phyloP scores from a whole-genome alignment of 2,329 filamentous ascomycete genomes.

The Nothophaeocryptopus gaeumannii region DNA sequence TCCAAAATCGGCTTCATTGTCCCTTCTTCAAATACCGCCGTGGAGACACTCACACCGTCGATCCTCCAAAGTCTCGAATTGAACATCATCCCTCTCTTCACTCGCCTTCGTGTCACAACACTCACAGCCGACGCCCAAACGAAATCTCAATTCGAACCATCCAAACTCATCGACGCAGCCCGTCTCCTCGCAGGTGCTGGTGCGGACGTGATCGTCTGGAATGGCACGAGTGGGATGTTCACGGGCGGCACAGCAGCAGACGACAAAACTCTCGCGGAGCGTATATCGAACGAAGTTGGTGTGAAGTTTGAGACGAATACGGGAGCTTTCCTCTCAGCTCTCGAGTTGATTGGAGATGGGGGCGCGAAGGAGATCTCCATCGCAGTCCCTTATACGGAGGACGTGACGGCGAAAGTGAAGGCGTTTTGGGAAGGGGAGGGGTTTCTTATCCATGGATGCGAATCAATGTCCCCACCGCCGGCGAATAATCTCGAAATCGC shows the following conservation, averaged over 20 bases:
- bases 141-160: conserved; percentile 35
- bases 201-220: conserved; percentile 34
- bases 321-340: conserved; percentile 22
- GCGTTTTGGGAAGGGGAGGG: conserved; percentile 19
- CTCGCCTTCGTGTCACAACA: conserved; percentile 42
- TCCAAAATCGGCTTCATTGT: conserved; percentile 42
- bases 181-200: conserved; percentile 33
- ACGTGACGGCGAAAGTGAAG: conserved; percentile 16
- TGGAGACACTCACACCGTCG: conserved; percentile 43
- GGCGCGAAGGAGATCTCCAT: conserved; percentile 17
- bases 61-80: conserved; percentile 38
- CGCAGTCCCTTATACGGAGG: conserved; percentile 22
- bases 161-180: conserved; percentile 30
- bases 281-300: conserved; percentile 19
- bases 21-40: conserved; percentile 45
- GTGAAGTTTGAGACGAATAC: conserved; percentile 24
- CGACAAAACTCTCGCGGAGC: conserved; percentile 16
- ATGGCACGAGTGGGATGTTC: conserved; percentile 34
- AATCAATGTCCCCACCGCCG: conserved; percentile 14
- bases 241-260: conserved; percentile 22
- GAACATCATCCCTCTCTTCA: conserved; percentile 37
- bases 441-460: conserved; percentile 13
- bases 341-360: conserved; percentile 6
- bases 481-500: conserved; percentile 22
- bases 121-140: conserved; percentile 37